Conservation (phyloP, 164 flowering plant genomes). For the Saururus chinensis region DNA sequence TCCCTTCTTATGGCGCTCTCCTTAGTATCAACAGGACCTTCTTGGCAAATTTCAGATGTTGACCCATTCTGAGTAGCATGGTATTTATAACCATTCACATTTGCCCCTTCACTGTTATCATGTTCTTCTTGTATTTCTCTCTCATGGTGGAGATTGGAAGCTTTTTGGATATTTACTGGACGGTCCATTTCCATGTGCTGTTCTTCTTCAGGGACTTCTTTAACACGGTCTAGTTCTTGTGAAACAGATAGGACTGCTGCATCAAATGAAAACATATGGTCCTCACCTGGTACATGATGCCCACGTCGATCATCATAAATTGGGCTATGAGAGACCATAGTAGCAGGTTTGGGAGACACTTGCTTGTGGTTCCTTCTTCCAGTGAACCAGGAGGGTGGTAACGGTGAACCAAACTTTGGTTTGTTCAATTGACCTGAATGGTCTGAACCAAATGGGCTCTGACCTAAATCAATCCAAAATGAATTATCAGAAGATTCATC, state of each 20-base stretch:
- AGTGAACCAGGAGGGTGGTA: slow-evolving; percentile 49
- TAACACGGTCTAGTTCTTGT: slow-evolving; percentile 34
- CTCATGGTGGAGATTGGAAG: slow-evolving; percentile 13
- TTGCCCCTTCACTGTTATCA: slow-evolving; percentile 12
- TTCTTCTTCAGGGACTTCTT: slow-evolving; percentile 42
- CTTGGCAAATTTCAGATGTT: slow-evolving; percentile 29
- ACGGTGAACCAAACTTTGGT: slow-evolving; percentile 32
- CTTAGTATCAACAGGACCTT: slow-evolving; percentile 12
- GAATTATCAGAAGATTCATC: slow-evolving; percentile 59
- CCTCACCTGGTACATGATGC: slow-evolving; percentile 18
- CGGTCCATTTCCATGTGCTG: slow-evolving; percentile 13
- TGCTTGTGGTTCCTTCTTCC: slow-evolving; percentile 26
- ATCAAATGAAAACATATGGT: slow-evolving; percentile 45
- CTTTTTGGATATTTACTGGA: slow-evolving; percentile 5
- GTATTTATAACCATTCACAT: slow-evolving; percentile 15
- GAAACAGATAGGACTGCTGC: slow-evolving; percentile 50
- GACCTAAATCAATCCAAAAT: slow-evolving; percentile 64
- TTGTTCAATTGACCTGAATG: slow-evolving; percentile 26
- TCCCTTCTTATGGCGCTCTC: slow-evolving; percentile 88
- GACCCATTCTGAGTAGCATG: slow-evolving; percentile 17
- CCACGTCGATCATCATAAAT: slow-evolving; percentile 28
- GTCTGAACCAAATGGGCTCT: slow-evolving; percentile 51
- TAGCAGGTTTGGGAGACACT: slow-evolving; percentile 30
- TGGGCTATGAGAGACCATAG: slow-evolving; percentile 25
- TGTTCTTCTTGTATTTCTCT: slow-evolving; percentile 33